A percentile compares a stretch with the other conserved stretches of the same genome.
phyloP scores from a whole-genome alignment of 2,329 filamentous ascomycete species.

The Exserohilum rostratum region DNA sequence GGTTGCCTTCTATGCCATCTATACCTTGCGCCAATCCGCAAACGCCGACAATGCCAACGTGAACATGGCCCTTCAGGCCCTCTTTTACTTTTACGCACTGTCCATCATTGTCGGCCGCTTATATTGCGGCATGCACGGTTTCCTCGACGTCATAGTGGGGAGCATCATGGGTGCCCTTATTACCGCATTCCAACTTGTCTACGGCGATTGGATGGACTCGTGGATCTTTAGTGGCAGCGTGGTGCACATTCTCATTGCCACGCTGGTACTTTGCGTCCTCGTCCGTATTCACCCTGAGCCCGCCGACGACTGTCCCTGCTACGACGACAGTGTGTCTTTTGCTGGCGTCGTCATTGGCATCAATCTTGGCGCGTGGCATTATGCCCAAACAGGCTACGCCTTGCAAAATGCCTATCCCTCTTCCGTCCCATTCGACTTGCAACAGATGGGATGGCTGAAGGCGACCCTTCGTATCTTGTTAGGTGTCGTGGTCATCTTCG shows the following conservation, averaged over 20 bases:
- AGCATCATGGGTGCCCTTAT: conserved; percentile 74
- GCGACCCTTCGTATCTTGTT: conserved; percentile 72
- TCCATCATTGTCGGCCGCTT: conserved; percentile 91
- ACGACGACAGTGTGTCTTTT: conserved; percentile 94
- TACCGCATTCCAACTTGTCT: conserved; percentile 61
- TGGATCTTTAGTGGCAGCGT: conserved; percentile 66
- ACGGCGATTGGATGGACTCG: conserved; percentile 66
- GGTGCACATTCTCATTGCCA: conserved; percentile 67
- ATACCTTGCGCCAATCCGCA: conserved; percentile 70
- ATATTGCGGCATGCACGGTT: conserved; percentile 99
- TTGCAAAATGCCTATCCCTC: conserved; percentile 61
- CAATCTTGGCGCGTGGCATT: conserved; percentile 84
- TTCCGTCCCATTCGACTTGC: conserved; percentile 68
- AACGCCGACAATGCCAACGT: conserved; percentile 65
- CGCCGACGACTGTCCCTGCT: conserved; percentile 95
- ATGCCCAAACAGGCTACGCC: conserved; percentile 63
- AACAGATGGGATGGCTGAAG: conserved; percentile 68
- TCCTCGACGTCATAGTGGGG: conserved; percentile 86
- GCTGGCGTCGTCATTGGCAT: conserved; percentile 87
- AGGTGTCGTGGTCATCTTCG: conserved; percentile 83
- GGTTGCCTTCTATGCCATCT: conserved; percentile 82
- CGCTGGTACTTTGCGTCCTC: conserved; percentile 72
- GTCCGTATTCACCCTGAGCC: conserved; percentile 94
- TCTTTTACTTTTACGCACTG: conserved; percentile 82
- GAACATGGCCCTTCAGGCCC: conserved; percentile 66